A percentile compares a stretch with the other conserved stretches of the same genome.
phyloP scores from a whole-genome alignment of 2,329 filamentous ascomycete species.

The Penicillium sp. region DNA sequence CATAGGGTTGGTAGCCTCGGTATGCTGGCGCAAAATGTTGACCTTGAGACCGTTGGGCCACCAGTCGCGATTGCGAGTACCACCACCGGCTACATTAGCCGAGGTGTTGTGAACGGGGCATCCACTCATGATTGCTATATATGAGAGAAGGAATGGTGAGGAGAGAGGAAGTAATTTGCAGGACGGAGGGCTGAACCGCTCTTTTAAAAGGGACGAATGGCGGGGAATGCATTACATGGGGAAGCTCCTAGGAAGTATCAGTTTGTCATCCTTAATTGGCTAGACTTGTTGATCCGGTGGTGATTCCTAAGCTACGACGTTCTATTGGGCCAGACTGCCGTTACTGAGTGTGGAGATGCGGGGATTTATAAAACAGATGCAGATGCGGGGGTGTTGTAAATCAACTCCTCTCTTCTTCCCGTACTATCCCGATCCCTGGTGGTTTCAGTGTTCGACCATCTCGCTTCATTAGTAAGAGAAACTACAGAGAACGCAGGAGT shows the following conservation, averaged over 20 bases:
- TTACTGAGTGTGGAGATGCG: conserved; percentile 4
- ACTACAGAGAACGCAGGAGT: neutral
- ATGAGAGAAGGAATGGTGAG: neutral
- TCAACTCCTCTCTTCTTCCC: neutral
- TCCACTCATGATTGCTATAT: conserved; percentile 22
- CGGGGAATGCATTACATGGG: conserved; percentile 9
- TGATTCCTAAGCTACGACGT: conserved; percentile 9
- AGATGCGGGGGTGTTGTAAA: conserved; percentile 1
- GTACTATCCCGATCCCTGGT: neutral
- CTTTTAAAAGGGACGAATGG: conserved; percentile 13
- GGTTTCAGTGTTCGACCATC: neutral
- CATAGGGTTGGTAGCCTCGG: conserved; percentile 58
- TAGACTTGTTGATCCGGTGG: conserved; percentile 2
- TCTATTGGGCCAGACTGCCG: conserved; percentile 7
- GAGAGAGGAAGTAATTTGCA: neutral
- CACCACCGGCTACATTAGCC: conserved; percentile 52
- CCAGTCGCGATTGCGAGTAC: conserved; percentile 66
- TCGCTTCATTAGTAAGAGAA: neutral
- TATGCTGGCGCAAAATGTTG: conserved; percentile 70
- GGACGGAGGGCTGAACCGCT: conserved; percentile 7
- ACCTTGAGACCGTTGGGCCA: conserved; percentile 67
- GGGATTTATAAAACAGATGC: neutral
- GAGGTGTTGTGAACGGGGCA: conserved; percentile 27
- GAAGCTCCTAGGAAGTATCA: conserved; percentile 1
- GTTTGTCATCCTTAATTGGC: conserved; percentile 9